Evolutionary conservation across 2,329 filamentous ascomycete genomes (phyloP), one percentile per base, ranked within the genome.

Genomic region (Penicillium sp.): DNA sequence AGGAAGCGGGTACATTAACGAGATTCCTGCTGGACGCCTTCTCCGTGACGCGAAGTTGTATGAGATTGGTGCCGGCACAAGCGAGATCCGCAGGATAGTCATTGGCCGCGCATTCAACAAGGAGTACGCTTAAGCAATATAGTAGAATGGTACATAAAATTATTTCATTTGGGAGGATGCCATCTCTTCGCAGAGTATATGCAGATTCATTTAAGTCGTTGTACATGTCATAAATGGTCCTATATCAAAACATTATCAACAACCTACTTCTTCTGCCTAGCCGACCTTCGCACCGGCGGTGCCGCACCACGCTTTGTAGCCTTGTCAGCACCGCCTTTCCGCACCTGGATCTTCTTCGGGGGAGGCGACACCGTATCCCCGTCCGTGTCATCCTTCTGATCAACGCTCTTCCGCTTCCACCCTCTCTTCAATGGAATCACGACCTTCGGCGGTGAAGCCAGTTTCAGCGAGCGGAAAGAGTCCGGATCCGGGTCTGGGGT

Each of bases 21-120:
- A 99, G 77, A 91, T 97, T 78, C 88, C 91, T 0, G 92, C 91
- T 0, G 95, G 92, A 22, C 81, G 93, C 61, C 82, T 97, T 62
- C 75, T 97, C 65, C 78, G 94, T 68, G 86, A 88, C 75, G 85
- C 86, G 4, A 88, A 88, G 71, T 74, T 99, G 57, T 99, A 99
- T 73, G 94, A 97, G 77, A 97, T 99, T 71, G 94, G 94, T 1
- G 94, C 94, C 5, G 94, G 94, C 6, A 97, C 94, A 4, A 96
- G 91, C 57, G 94, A 99, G 77, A 88, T 99, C 48, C 82, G 94
- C 62, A 82, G 92, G 61, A 95, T 97, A 85, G 91, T 99, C 5
- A 96, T 99, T 69, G 93, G 94, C 28, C 81, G 92, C 62, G 89
- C 87, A 1, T 97, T 96, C 65, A 96, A 96, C 75, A 92, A 89